Conservation (phyloP, 495 filamentous ascomycete genomes). For the Aeminium ludgeri region DNA sequence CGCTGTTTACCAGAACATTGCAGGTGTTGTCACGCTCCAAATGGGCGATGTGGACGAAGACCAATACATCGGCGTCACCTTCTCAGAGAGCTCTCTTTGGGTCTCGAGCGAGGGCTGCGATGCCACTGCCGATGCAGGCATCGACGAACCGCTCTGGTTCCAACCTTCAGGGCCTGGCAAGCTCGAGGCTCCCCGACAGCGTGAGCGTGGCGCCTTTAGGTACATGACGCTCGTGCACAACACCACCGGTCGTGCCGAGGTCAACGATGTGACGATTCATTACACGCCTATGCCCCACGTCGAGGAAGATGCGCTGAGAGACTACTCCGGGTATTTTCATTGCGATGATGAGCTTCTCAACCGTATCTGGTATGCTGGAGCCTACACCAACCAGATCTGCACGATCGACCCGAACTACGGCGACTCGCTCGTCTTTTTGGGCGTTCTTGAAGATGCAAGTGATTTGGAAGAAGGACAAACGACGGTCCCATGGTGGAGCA, state of each 20-base stretch:
- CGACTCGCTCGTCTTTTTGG: conserved; percentile 29
- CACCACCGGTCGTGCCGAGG: conserved; percentile 13
- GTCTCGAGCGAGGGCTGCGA: conserved; percentile 28
- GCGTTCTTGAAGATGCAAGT: conserved; percentile 10
- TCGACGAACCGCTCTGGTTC: conserved; percentile 30
- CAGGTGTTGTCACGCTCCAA: conserved; percentile 26
- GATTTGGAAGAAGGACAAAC: conserved; percentile 13
- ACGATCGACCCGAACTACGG: conserved; percentile 36
- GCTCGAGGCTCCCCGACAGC: conserved; percentile 23
- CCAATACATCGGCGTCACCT: conserved; percentile 30
- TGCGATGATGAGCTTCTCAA: conserved; percentile 32
- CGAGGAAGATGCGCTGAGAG: conserved; percentile 11
- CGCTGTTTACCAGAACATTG: conserved; percentile 24
- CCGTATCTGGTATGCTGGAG: conserved; percentile 46
- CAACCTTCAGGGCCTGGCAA: conserved; percentile 18
- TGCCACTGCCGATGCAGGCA: conserved; percentile 28
- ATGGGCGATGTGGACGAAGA: conserved; percentile 18
- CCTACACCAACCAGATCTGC: conserved; percentile 42
- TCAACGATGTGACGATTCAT: conserved; percentile 15
- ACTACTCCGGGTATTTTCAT: conserved; percentile 35
- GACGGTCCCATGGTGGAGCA: conserved; percentile 15
- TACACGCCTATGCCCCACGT: conserved; percentile 18
- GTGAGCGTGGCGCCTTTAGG: conserved; percentile 29
- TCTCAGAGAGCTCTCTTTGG: conserved; percentile 29
- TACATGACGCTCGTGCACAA: conserved; percentile 27